phyloP scores from a whole-genome alignment of 148 eudicot genomes.

The Fagopyrum homotropicum region DNA sequence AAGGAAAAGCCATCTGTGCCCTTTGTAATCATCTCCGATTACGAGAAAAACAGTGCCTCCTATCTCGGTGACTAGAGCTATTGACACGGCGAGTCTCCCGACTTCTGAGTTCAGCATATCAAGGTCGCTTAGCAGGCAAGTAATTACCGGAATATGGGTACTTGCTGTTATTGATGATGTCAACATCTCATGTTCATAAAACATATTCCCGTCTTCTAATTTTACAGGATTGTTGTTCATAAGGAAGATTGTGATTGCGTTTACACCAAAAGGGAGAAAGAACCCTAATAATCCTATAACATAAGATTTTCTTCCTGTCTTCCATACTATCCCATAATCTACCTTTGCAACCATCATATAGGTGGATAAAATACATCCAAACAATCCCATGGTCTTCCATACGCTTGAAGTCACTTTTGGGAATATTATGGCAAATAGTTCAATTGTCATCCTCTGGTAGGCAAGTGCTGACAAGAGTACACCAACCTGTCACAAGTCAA shows the following conservation, averaged over 20 bases:
- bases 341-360: not conserved
- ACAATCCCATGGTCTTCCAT: not conserved
- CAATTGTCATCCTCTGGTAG: not conserved
- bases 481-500: not conserved
- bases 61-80: constrained; percentile 15
- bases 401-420: not conserved
- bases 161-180: not conserved
- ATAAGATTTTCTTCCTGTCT: constrained; percentile 15
- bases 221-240: not conserved
- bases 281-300: constrained; percentile 16
- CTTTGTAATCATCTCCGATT: not conserved
- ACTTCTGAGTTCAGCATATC: constrained; percentile 35
- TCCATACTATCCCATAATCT: constrained; percentile 2
- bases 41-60: not conserved
- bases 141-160: constrained; percentile 21
- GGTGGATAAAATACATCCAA: not conserved
- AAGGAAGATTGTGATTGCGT: not conserved
- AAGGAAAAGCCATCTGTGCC: not conserved
- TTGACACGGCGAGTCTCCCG: constrained; percentile 22
- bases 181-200: not conserved
- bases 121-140: constrained; percentile 22
- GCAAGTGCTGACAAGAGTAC: not conserved
- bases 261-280: constrained; percentile 1
- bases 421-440: not conserved
- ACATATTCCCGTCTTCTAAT: not conserved